Evolutionary conservation across 2,329 filamentous ascomycete genomes (phyloP).

Genomic region (Colletotrichum tofieldiae): DNA sequence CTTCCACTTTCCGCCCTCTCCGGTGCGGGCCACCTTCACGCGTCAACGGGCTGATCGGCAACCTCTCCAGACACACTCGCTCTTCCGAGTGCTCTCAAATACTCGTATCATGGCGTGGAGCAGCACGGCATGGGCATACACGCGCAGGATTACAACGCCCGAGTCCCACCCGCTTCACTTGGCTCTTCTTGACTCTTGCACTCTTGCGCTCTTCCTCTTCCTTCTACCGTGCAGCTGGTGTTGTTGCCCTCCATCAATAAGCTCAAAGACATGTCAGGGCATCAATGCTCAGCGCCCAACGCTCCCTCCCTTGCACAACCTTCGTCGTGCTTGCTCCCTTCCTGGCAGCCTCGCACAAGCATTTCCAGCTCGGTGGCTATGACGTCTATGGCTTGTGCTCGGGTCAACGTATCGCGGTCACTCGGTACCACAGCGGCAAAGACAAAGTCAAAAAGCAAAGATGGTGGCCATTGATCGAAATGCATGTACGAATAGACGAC

Average conservation of each 20-base stretch:
- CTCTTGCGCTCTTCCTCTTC: not conserved
- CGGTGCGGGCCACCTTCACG: constrained; percentile 3
- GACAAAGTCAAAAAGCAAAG: not conserved
- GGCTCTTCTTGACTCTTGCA: not conserved
- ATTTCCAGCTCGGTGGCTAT: not conserved
- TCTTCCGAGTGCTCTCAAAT: not conserved
- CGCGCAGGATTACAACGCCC: not conserved
- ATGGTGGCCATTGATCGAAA: not conserved
- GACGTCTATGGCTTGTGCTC: constrained; percentile 29
- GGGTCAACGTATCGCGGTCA: not conserved
- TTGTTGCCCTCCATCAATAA: not conserved
- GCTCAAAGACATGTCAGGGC: not conserved
- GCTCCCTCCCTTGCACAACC: not conserved
- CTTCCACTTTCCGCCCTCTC: constrained; percentile 5
- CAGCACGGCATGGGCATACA: constrained; percentile 15
- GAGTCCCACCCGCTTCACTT: constrained; percentile 7
- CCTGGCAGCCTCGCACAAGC: not conserved
- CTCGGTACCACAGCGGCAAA: not conserved
- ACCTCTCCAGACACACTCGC: not conserved
- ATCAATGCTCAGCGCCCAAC: not conserved
- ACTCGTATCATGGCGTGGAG: constrained; percentile 17
- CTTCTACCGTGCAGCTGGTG: not conserved
- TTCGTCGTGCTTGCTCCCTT: constrained; percentile 7
- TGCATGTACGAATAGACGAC: not conserved
- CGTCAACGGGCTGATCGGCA: constrained; percentile 2